Conservation (phyloP, 148 eudicot genomes). For the Bassia scoparia region DNA sequence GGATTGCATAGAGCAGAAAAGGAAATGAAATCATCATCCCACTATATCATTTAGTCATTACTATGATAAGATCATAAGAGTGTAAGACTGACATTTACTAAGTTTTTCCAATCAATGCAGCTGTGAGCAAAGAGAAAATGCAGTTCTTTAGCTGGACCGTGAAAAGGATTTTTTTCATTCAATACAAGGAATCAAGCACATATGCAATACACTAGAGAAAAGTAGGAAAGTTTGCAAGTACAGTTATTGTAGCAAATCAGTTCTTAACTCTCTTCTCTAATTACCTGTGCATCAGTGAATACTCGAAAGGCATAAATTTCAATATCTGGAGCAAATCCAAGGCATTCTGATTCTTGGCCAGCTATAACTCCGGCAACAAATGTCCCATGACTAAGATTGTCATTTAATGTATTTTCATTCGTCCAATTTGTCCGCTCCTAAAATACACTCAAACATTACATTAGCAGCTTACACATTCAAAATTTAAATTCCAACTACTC, state of each 20-base stretch:
- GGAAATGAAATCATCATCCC: no score
- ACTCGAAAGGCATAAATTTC: slow-evolving; percentile 98
- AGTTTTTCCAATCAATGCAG: no score
- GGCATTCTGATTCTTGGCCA: slow-evolving; percentile 86
- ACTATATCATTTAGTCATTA: no score
- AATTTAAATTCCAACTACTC: not conserved
- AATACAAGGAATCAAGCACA: no score
- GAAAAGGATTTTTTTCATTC: no score
- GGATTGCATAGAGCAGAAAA: not conserved
- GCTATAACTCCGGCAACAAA: slow-evolving; percentile 98
- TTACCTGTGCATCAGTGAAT: slow-evolving; percentile 98
- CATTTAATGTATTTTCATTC: slow-evolving; percentile 88
- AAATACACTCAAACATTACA: slow-evolving; percentile 18
- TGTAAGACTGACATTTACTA: no score
- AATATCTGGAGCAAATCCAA: slow-evolving; percentile 96
- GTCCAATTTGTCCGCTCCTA: slow-evolving; percentile 99
- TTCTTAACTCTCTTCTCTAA: slow-evolving; percentile 7
- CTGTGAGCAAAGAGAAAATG: no score
- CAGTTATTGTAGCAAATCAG: not conserved
- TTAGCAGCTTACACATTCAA: not conserved
- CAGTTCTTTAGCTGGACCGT: no score
- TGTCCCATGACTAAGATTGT: slow-evolving; percentile 98
- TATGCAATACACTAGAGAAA: not conserved
- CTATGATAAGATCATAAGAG: no score
- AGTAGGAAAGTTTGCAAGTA: not conserved